Evolutionary conservation across 2,329 filamentous ascomycete species (phyloP).

Genomic region (Shiraia bambusicola): DNA sequence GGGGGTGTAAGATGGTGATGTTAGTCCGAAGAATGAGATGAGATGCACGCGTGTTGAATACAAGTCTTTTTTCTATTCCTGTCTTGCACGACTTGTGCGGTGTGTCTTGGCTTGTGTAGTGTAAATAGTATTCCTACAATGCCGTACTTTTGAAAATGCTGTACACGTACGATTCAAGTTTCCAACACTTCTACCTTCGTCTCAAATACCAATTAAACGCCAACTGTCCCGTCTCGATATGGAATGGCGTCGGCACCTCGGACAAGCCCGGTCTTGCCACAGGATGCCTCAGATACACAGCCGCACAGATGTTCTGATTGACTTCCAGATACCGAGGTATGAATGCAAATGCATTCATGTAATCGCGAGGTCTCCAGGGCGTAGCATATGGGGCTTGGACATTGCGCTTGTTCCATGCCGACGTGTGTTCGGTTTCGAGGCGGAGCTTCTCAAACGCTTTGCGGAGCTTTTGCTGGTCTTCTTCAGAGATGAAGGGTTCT

Average conservation of each 20-base stretch:
- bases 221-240: constrained; percentile 68
- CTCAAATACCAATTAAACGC: constrained; percentile 94
- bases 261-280: constrained; percentile 79
- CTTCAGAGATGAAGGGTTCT: constrained; percentile 42
- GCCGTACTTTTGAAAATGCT: background rate
- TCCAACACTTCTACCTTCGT: constrained; percentile 59
- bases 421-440: constrained; percentile 76
- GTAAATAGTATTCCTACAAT: background rate
- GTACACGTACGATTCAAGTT: background rate
- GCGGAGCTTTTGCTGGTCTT: constrained; percentile 60
- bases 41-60: too few relatives aligned
- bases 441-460: constrained; percentile 57
- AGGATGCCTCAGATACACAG: constrained; percentile 91
- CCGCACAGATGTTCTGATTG: constrained; percentile 94
- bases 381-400: constrained; percentile 74
- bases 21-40: too few relatives aligned
- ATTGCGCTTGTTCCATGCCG: constrained; percentile 55
- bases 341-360: constrained; percentile 90
- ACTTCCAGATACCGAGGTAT: constrained; percentile 95
- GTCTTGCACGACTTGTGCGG: too few relatives aligned
- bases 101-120: too few relatives aligned
- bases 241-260: constrained; percentile 77
- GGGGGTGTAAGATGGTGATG: too few relatives aligned
- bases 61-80: too few relatives aligned
- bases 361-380: constrained; percentile 84